Conservation (phyloP, 2,329 filamentous ascomycete species). For the Ambrosiella cleistominuta region DNA sequence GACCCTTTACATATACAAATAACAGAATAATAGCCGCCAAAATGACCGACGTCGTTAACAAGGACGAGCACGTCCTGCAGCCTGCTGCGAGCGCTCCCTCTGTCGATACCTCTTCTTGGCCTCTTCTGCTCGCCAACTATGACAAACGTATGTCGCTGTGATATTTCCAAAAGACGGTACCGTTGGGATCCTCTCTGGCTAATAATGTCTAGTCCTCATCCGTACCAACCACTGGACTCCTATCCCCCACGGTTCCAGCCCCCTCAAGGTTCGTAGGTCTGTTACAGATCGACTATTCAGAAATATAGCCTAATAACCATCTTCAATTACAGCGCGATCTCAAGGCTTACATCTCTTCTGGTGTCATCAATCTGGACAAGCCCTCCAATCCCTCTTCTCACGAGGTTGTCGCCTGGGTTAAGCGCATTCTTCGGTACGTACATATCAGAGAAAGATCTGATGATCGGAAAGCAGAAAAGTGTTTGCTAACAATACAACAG, state of each 20-base stretch:
- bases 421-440: constrained; percentile 75
- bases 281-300: background rate
- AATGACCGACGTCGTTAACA: constrained; percentile 33
- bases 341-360: constrained; percentile 91
- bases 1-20: background rate
- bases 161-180: background rate
- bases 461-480: background rate
- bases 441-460: background rate
- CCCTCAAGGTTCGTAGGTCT: constrained; percentile 37
- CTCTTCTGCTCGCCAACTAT: constrained; percentile 89
- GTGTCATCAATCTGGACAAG: constrained; percentile 79
- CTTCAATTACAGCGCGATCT: constrained; percentile 47
- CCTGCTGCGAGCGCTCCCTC: constrained; percentile 64
- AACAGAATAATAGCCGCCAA: background rate
- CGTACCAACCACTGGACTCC: constrained; percentile 94
- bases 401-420: constrained; percentile 98
- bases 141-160: constrained; percentile 51
- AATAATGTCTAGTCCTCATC: constrained; percentile 51
- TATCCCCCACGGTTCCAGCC: constrained; percentile 81
- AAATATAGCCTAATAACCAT: background rate
- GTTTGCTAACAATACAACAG: constrained; percentile 15
- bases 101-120: constrained; percentile 79
- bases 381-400: constrained; percentile 95
- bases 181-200: constrained; percentile 6
- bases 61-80: constrained; percentile 73